These are phyloP conservation scores for Lablab purpureus DNA, from an alignment of 306 rosid species.

Conservation along the genomic window DNA sequence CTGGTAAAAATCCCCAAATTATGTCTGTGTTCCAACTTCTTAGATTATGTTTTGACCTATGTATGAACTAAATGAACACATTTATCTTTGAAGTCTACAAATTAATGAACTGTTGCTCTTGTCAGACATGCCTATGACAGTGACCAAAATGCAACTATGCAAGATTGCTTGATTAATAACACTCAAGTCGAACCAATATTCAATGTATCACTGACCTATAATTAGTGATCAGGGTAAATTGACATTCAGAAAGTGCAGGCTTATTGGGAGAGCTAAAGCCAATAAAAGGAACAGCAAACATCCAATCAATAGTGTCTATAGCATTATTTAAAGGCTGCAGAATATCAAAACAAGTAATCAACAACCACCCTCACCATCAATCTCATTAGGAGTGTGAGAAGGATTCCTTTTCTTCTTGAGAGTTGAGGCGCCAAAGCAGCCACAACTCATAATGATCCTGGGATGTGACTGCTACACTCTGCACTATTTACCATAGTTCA, in stretches of 20 bases:
- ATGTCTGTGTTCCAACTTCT: constrained; percentile 16
- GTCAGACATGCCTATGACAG: neutral
- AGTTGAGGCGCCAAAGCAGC: constrained; percentile 81
- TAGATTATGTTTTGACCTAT: constrained; percentile 22
- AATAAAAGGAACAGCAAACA: neutral
- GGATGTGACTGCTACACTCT: constrained; percentile 35
- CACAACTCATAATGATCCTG: constrained; percentile 70
- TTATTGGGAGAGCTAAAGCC: neutral
- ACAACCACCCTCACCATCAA: constrained; percentile 65
- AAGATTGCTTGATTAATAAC: constrained; percentile 6
- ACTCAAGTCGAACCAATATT: neutral
- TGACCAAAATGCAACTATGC: neutral
- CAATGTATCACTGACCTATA: neutral
- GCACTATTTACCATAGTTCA: constrained; percentile 42
- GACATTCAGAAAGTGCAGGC: neutral
- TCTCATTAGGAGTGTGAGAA: constrained; percentile 49
- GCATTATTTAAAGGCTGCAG: constrained; percentile 25
- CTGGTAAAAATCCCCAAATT: constrained; percentile 33
- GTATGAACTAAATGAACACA: constrained; percentile 17
- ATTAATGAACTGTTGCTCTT: constrained; percentile 4
- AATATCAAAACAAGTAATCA: constrained; percentile 10
- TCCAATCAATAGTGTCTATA: neutral
- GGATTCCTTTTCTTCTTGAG: constrained; percentile 50
- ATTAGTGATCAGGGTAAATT: constrained; percentile 27
- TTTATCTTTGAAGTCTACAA: constrained; percentile 1